Evolutionary conservation across 2,329 filamentous ascomycete genomes (phyloP).

Genomic region (Paraphoma chrysanthemicola): DNA sequence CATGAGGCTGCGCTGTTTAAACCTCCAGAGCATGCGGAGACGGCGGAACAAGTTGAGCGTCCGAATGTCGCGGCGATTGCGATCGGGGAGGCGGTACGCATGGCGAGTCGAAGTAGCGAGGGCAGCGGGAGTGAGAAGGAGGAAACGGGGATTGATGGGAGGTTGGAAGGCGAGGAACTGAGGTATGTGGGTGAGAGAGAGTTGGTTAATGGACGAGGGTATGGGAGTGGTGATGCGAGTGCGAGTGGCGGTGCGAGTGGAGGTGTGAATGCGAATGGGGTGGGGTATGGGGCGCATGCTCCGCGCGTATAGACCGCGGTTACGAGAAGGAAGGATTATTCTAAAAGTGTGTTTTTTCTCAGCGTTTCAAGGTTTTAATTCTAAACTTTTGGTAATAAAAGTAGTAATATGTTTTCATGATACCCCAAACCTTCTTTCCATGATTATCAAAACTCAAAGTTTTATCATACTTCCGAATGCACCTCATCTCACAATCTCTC

Average conservation of each 20-base stretch:
- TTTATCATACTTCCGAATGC: too few species aligned
- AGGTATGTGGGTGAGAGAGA: background rate
- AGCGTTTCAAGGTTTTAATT: too few species aligned
- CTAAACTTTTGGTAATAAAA: too few species aligned
- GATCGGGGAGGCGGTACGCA: conserved; percentile 28
- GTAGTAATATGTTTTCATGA: too few species aligned
- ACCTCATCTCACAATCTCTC: too few species aligned
- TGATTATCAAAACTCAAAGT: too few species aligned
- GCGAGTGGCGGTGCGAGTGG: background rate
- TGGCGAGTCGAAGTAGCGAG: conserved; percentile 10
- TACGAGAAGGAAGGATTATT: background rate
- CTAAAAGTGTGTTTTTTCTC: too few species aligned
- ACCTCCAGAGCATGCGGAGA: conserved; percentile 33
- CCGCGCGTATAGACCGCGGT: background rate
- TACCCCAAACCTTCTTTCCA: too few species aligned
- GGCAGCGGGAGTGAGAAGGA: background rate
- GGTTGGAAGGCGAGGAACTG: background rate
- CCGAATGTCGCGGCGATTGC: conserved; percentile 40
- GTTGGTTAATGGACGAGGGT: background rate
- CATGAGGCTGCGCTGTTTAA: conserved; percentile 43
- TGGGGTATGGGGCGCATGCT: background rate
- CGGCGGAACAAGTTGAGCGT: conserved; percentile 33
- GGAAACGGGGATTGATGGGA: background rate
- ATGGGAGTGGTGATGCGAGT: background rate
- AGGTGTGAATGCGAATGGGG: background rate